Conservation (phyloP, 257 asterid species). For the Vinca minor region DNA sequence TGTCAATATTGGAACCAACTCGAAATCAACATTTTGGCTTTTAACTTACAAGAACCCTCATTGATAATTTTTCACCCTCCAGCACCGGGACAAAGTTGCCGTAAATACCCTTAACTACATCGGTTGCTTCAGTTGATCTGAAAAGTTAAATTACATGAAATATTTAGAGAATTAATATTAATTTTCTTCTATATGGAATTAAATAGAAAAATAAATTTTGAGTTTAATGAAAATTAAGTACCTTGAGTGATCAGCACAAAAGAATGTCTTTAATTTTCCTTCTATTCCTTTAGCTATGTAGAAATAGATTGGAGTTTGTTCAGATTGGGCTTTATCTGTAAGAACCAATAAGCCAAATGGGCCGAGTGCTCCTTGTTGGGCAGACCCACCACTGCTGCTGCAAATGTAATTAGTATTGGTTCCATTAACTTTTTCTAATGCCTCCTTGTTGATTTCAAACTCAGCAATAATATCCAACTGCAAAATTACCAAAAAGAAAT, state of each 20-base stretch:
- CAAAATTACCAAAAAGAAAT: too few species aligned
- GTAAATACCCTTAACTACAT: conserved; percentile 40
- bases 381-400: conserved; percentile 41
- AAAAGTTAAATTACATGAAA: not conserved
- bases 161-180: too few species aligned
- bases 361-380: conserved; percentile 62
- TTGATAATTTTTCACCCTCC: conserved; percentile 48
- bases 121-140: conserved; percentile 35
- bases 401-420: conserved; percentile 35
- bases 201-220: too few species aligned
- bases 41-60: conserved; percentile 52
- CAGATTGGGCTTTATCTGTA: conserved; percentile 34
- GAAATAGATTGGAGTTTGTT: conserved; percentile 67
- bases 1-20: too few species aligned
- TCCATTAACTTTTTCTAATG: conserved; percentile 26
- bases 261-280: conserved; percentile 45
- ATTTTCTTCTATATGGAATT: too few species aligned
- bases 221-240: too few species aligned
- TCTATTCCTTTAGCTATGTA: conserved; percentile 44
- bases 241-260: conserved; percentile 78
- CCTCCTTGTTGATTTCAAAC: conserved; percentile 42
- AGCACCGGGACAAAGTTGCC: conserved; percentile 53
- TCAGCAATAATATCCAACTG: conserved; percentile 69
- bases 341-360: conserved; percentile 64
- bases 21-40: too few species aligned